Conservation (phyloP, 768 basidiomycete genomes). For the Naganishia kalamii region DNA sequence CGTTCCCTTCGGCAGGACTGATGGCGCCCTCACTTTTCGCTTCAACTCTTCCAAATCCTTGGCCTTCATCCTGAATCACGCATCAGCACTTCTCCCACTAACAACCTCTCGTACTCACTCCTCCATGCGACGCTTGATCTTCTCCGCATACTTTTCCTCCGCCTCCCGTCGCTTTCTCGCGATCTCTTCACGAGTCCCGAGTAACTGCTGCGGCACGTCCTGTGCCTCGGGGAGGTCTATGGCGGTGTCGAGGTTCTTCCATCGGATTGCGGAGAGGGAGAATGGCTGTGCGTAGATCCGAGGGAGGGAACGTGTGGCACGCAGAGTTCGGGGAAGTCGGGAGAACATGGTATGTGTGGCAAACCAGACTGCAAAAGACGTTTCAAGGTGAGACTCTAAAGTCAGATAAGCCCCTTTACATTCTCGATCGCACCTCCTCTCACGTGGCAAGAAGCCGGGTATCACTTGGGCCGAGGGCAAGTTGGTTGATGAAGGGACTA, state of each 20-base stretch:
- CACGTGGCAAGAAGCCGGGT: no score
- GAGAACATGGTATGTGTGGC: background rate
- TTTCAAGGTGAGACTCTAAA: background rate
- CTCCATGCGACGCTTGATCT: constrained; percentile 59
- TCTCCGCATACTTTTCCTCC: constrained; percentile 57
- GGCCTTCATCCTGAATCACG: constrained; percentile 39
- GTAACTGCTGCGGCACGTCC: constrained; percentile 11
- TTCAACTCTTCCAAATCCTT: constrained; percentile 48
- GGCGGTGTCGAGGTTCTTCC: background rate
- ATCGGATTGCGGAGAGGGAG: background rate
- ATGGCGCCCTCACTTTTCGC: constrained; percentile 30
- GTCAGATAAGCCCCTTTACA: background rate
- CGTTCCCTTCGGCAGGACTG: background rate
- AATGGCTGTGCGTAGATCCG: background rate
- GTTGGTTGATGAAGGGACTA: no score
- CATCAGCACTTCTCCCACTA: constrained; percentile 5
- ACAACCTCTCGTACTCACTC: constrained; percentile 56
- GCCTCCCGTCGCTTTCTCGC: constrained; percentile 36
- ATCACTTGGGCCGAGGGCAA: no score
- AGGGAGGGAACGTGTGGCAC: background rate
- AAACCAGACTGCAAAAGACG: background rate
- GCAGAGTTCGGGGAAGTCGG: background rate
- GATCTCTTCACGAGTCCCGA: constrained; percentile 33
- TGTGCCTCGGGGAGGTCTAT: background rate
- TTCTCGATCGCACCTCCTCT: background rate